A percentile compares a stretch with the other conserved stretches of the same genome.
Conservation (phyloP, 768 basidiomycete genomes). For the Phlebiopsis flavidoalba region DNA sequence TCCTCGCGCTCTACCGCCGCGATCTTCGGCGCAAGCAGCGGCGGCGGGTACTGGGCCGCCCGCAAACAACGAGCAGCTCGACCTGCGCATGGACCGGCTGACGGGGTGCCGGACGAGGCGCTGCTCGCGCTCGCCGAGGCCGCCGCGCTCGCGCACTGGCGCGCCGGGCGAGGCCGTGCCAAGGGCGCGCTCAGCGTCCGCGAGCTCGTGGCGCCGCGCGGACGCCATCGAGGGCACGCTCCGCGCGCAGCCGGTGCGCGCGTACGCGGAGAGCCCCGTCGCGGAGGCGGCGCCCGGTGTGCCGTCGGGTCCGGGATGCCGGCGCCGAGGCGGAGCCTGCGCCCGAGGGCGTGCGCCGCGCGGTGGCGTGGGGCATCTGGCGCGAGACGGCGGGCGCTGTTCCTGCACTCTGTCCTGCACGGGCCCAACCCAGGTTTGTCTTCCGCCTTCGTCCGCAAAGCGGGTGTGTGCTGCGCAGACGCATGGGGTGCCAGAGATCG, state of each 20-base stretch:
- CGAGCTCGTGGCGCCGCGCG: slow-evolving; percentile 70
- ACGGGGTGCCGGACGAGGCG: slow-evolving; percentile 76
- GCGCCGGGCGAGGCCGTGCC: slow-evolving; percentile 56
- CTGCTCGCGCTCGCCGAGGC: slow-evolving; percentile 72
- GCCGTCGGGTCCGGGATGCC: slow-evolving; percentile 7
- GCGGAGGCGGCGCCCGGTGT: neutral
- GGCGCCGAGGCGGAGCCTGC: neutral
- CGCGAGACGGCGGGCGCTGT: slow-evolving; percentile 61
- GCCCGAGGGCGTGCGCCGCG: slow-evolving; percentile 24
- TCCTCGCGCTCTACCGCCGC: slow-evolving; percentile 59
- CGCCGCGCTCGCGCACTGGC: slow-evolving; percentile 74
- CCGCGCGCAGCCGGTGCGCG: slow-evolving; percentile 31
- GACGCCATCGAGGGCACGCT: slow-evolving; percentile 66
- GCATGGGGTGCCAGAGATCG: slow-evolving; percentile 72
- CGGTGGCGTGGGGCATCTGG: slow-evolving; percentile 51
- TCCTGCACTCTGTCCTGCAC: slow-evolving; percentile 67
- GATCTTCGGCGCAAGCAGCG: slow-evolving; percentile 48
- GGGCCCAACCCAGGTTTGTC: slow-evolving; percentile 63
- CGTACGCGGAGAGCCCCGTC: slow-evolving; percentile 8
- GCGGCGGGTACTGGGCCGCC: slow-evolving; percentile 39
- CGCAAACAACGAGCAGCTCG: slow-evolving; percentile 31
- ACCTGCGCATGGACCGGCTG: slow-evolving; percentile 60
- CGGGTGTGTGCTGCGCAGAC: neutral
- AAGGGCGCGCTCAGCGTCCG: slow-evolving; percentile 67
- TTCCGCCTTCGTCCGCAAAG: neutral